phyloP scores from a whole-genome alignment of 305 asterid genomes.

The Solanum chacoense region DNA sequence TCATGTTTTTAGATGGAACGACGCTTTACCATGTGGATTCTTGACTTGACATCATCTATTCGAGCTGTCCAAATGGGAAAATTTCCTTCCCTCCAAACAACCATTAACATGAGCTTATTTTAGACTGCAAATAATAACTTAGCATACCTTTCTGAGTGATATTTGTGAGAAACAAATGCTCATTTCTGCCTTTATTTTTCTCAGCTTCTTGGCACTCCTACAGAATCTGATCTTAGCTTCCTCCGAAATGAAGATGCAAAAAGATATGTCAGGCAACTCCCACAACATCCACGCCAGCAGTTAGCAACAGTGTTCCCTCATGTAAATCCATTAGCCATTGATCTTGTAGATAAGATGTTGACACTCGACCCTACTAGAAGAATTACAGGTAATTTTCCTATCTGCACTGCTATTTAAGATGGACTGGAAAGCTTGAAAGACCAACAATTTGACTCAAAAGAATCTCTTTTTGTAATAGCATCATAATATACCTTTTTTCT shows the following conservation, averaged over 20 bases:
- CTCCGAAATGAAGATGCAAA: conserved; percentile 71
- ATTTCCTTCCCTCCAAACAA: background rate
- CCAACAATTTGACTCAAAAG: background rate
- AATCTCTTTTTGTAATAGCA: background rate
- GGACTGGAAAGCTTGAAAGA: background rate
- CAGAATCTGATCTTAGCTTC: conserved; percentile 67
- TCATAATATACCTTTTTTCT: background rate
- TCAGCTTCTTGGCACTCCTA: conserved; percentile 91
- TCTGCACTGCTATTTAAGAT: background rate
- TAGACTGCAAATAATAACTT: background rate
- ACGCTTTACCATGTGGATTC: background rate
- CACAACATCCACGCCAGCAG: conserved; percentile 67
- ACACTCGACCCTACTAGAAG: conserved; percentile 71
- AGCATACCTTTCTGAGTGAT: background rate
- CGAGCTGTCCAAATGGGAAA: background rate
- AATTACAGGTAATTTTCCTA: conserved; percentile 52
- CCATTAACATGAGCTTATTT: background rate
- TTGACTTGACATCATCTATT: background rate
- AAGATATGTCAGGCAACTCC: conserved; percentile 75
- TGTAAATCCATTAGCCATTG: conserved; percentile 75
- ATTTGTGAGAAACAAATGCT: background rate
- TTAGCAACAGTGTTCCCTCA: conserved; percentile 61
- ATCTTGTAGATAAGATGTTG: conserved; percentile 84
- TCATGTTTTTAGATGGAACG: background rate
- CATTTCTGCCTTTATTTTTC: background rate